Base-by-base conservation (phyloP, 805 yeast species). In the Starmerella cellae region DNA sequence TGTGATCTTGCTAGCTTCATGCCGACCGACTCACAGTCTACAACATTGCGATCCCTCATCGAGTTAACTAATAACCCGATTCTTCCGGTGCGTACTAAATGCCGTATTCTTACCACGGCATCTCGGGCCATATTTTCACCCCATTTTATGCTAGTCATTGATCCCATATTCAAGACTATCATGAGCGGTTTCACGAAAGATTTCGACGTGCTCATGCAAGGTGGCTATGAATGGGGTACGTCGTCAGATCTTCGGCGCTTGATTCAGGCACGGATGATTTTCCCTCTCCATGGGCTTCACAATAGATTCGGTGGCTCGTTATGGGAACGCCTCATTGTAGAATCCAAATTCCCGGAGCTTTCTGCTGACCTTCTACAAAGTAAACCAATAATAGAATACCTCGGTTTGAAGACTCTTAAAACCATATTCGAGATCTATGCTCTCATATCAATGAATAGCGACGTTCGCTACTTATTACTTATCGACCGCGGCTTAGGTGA, bases 1-100 rank as follows among this genome's bases (percentile, higher is more conserved):
- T 35, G 39, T 18, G 44, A 41, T 22, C 29, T 41, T 3, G 30
- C 38, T 10, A 41, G 37, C 26, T 41, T 35, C 23, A 31, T 35
- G 22, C 35, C 44, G 4, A 17, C 9, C 16, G 23, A 14, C 10
- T 14, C 26, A 8, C 20, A n/a, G 9, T n/a, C 10, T 5, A 17
- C 34, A 5, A 16, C 18, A 14, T 6, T 31, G 34, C 21, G 11
- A 4, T 11, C 20, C 21, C 6, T 31, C 21, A 21, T 31, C 34
- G 21, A 31, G 5, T 18, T 31, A 8, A 14, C 34, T 16, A 31
- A 31, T 21, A 16, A 31, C 6, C 21, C 16, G 34, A 8, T 4
- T 16, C 21, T 31, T 8, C 8, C 8, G 21, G 8, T 31, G 20
- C 34, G 34, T 10, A 8, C 34, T 5, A 20, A 14, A 13, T 24